Conservation (phyloP, 106 monocot species). For the Narthecium ossifragum region DNA sequence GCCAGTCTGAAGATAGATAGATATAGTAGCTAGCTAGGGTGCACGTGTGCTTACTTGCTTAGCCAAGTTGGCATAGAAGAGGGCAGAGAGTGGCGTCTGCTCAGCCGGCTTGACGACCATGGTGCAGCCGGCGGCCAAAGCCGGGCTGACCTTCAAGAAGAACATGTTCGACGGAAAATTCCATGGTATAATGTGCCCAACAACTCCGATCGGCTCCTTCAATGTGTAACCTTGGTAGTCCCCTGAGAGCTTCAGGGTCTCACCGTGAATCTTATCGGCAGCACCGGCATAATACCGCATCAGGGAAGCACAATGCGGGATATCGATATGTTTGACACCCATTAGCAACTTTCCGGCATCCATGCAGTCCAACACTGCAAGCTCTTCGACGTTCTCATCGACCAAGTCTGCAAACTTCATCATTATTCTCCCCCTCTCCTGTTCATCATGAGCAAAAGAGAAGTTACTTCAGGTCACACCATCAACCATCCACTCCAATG, state of each 20-base stretch:
- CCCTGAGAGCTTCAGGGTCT: slow-evolving; percentile 40
- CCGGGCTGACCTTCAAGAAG: slow-evolving; percentile 49
- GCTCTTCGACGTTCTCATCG: slow-evolving; percentile 36
- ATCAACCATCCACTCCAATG: too few species aligned
- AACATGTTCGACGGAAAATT: slow-evolving; percentile 57
- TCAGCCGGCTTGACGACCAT: slow-evolving; percentile 72
- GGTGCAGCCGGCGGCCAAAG: slow-evolving; percentile 68
- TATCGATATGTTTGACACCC: slow-evolving; percentile 23
- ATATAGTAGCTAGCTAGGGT: not conserved
- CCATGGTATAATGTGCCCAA: slow-evolving; percentile 66
- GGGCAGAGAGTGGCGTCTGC: slow-evolving; percentile 62
- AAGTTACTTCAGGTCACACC: too few species aligned
- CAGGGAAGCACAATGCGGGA: slow-evolving; percentile 17
- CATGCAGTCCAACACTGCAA: slow-evolving; percentile 40
- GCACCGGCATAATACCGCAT: slow-evolving; percentile 66
- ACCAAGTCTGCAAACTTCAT: slow-evolving; percentile 54
- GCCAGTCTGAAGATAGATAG: not conserved
- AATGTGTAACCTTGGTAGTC: slow-evolving; percentile 51
- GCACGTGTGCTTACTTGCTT: slow-evolving; percentile 25
- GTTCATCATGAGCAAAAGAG: too few species aligned
- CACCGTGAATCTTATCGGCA: slow-evolving; percentile 65
- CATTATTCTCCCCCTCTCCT: slow-evolving; percentile 66
- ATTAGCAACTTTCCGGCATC: slow-evolving; percentile 53
- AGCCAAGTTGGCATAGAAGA: slow-evolving; percentile 47
- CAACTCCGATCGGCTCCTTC: slow-evolving; percentile 69